These are phyloP conservation scores for Logfia minima DNA, from an alignment of 129 eudicot species.

Conservation along the genomic window DNA sequence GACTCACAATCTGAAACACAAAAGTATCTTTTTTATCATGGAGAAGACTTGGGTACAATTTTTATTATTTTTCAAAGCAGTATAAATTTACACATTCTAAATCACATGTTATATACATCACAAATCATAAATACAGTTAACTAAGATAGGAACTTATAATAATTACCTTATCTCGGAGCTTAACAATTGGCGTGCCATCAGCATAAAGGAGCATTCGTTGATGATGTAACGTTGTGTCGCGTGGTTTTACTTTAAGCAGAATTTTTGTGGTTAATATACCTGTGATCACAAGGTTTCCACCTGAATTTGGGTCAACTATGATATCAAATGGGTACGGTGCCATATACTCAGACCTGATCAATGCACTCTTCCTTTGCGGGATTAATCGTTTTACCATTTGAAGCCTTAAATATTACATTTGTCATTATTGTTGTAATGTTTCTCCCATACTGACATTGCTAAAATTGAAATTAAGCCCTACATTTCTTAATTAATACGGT, in stretches of 20 bases:
- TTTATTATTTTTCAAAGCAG: too few relatives aligned
- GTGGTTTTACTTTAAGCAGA: conserved; percentile 14
- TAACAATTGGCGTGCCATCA: background rate
- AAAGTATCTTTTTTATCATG: background rate
- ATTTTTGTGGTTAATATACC: conserved; percentile 14
- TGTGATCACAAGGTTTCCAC: conserved; percentile 16
- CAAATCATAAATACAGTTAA: background rate
- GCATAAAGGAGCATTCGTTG: conserved; percentile 4
- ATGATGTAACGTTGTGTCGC: background rate
- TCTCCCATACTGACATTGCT: too few relatives aligned
- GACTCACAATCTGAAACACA: background rate
- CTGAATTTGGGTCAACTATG: background rate
- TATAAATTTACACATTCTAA: background rate
- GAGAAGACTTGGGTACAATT: background rate
- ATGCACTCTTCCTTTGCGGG: too few relatives aligned
- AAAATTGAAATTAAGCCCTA: too few relatives aligned
- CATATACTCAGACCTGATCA: conserved; percentile 24
- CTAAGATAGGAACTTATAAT: background rate
- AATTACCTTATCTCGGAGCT: background rate
- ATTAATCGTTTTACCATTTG: too few relatives aligned
- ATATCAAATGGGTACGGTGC: background rate
- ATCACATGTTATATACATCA: background rate
- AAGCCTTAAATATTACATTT: too few relatives aligned
- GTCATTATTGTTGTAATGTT: too few relatives aligned
- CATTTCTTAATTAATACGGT: too few relatives aligned